Base-by-base conservation (phyloP, 768 basidiomycete species). In the Grammothele lineata region DNA sequence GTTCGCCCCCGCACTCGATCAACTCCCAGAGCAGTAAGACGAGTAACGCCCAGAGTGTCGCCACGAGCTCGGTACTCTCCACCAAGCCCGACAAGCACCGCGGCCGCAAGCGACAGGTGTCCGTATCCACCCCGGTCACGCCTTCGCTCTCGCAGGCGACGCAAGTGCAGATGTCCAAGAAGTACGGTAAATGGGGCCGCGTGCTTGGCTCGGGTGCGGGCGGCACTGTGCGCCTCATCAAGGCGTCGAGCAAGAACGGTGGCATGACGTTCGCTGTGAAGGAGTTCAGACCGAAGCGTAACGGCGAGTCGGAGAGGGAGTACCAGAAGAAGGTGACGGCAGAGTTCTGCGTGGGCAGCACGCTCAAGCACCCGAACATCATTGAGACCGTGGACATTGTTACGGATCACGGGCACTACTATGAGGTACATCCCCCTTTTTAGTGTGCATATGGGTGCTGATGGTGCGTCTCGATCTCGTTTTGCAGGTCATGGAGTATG, bases 301-400 rank as follows among this genome's bases (percentile, higher is more conserved):
- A 74, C 3, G 92, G 92, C 25, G 96, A 99, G 73, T 78, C 78
- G 22, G 91, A 93, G 68, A 88, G 91, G 69, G 96, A 99, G 72
- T 99, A 98, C 65, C 92, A 97, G 82, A 95, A 97, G 74, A 98
- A 99, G 71, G 94, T 98, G 47, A 96, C 94, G 1, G 95, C 95
- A 22, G 96, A 99, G 66, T 99, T 99, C 62, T 99, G 95, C 59
- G 94, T 98, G 15, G 93, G 96, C 48, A 88, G 87, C 19, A 88
- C 89, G 36, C 74, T 99, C 61, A 91, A 94, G 67, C 96, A 99
- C 60, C 71, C 82, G 49, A 98, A 99, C 60, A 92, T 98, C 66
- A 98, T 98, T 65, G 83, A 96, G 66, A 99, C 96, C 25, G 85
- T 99, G 51, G 96, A 99, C 65, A 98, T 99, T 66, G 92, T 98